Evolutionary conservation across 164 flowering plant genomes (phyloP).

Genomic region (Brasenia schreberi): DNA sequence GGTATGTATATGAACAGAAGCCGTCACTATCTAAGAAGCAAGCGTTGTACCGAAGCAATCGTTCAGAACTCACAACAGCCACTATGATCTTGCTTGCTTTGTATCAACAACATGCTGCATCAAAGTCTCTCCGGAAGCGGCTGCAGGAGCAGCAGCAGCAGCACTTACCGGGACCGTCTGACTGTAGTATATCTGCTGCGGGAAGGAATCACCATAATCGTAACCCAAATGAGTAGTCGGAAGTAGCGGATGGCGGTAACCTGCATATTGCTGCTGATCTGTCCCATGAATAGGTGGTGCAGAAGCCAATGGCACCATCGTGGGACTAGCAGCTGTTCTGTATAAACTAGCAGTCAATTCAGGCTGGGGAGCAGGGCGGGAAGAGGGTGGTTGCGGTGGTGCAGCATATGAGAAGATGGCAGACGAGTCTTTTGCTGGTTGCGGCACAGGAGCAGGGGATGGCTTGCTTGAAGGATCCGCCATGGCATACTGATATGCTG

Average conservation of each 20-base stretch:
- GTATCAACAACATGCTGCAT: slow-evolving; percentile 32
- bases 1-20: neutral
- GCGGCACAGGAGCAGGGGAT: slow-evolving; percentile 26
- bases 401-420: slow-evolving; percentile 18
- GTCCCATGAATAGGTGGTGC: slow-evolving; percentile 43
- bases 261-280: slow-evolving; percentile 45
- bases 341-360: slow-evolving; percentile 43
- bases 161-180: slow-evolving; percentile 37
- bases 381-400: slow-evolving; percentile 20
- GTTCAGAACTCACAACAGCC: slow-evolving; percentile 12
- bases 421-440: slow-evolving; percentile 22
- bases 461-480: slow-evolving; percentile 28
- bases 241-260: slow-evolving; percentile 56
- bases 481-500: slow-evolving; percentile 4
- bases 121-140: slow-evolving; percentile 30
- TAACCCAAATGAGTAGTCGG: slow-evolving; percentile 46
- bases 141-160: slow-evolving; percentile 40
- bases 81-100: slow-evolving; percentile 40
- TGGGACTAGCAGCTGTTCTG: slow-evolving; percentile 33
- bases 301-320: neutral
- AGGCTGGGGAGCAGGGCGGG: slow-evolving; percentile 30
- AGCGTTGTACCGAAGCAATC: neutral
- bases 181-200: slow-evolving; percentile 53
- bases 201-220: slow-evolving; percentile 49
- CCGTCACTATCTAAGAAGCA: neutral